Base-by-base conservation (phyloP, 2,329 filamentous ascomycete genomes). In the Diaporthe citri region DNA sequence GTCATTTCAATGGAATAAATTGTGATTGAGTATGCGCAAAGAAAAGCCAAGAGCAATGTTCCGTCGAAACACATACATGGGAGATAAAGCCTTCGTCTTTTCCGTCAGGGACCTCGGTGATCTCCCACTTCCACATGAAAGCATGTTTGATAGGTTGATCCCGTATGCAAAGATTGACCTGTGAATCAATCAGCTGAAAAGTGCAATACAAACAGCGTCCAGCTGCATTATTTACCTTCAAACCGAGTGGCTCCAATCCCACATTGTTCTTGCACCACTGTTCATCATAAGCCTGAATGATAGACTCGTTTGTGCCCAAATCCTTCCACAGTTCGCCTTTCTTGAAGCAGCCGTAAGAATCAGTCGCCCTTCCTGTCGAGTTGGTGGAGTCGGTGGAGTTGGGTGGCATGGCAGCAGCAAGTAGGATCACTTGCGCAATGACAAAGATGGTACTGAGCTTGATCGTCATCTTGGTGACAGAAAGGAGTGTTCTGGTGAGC, bases 61-160 rank as follows among this genome's bases (percentile, higher is more conserved):
- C 4, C 22, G 12, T 39, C 31, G 9, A 25, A 36, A 10, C 31
- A 52, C 62, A 12, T 52, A 67, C 64, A 28, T 67, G 64, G 39
- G 64, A 52, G 34, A 52, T n/a, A 17, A 39, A 67, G 34, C 64
- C 64, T 9, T 13, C 1, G 2, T 17, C 15, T 20, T 67, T 22
- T 25, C 64, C 64, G 2, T 52, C 46, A 22, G 64, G 64, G 9
- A 67, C 34, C 34, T 67, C 12, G 22, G 64, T 52, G 46, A 67
- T 39, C 22, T n/a, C 15, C 64, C 64, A 67, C n/a, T 52, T 22
- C 46, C 46, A 52, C 8, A 12, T 17, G 31, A 67, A 52, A 15
- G 64, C 64, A 34, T 67, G 64, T 10, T 36, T 4, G 22, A 67
- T 67, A 2, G 46, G 31, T 15, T 36, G 4, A 17, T 36, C 48